A percentile compares a stretch with the other conserved stretches of the same genome.
Evolutionary conservation across 2,329 filamentous ascomycete species (phyloP).

Genomic region (Aspergillus fumigatiaffinis): DNA sequence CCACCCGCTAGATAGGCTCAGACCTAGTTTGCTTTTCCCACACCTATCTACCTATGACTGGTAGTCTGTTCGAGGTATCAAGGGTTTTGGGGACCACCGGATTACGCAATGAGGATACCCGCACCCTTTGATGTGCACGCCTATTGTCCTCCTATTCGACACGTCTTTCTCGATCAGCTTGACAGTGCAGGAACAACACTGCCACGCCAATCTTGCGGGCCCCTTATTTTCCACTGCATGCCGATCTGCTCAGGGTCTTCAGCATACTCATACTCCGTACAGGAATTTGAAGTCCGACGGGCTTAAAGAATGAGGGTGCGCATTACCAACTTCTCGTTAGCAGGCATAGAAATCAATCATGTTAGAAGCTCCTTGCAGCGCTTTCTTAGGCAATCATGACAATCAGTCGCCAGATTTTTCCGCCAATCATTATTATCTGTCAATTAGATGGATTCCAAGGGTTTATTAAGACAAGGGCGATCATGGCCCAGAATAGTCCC

Average conservation of each 20-base stretch:
- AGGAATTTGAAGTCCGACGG: neutral
- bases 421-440: neutral
- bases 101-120: constrained; percentile 19
- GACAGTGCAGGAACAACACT: neutral
- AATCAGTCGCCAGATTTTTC: neutral
- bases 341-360: neutral
- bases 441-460: neutral
- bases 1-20: constrained; percentile 2
- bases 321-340: neutral
- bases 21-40: constrained; percentile 6
- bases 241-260: neutral
- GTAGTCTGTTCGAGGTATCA: neutral
- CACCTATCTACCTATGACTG: constrained; percentile 3
- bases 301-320: neutral
- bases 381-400: neutral
- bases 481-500: neutral
- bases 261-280: neutral
- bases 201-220: constrained; percentile 1
- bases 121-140: constrained; percentile 6
- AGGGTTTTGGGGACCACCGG: constrained; percentile 16
- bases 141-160: constrained; percentile 1
- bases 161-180: neutral
- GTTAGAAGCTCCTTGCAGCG: neutral
- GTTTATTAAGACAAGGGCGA: neutral
- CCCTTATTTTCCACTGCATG: neutral